Conservation (phyloP, 352 stramenopile genomes). For the Phytophthora cajani region DNA sequence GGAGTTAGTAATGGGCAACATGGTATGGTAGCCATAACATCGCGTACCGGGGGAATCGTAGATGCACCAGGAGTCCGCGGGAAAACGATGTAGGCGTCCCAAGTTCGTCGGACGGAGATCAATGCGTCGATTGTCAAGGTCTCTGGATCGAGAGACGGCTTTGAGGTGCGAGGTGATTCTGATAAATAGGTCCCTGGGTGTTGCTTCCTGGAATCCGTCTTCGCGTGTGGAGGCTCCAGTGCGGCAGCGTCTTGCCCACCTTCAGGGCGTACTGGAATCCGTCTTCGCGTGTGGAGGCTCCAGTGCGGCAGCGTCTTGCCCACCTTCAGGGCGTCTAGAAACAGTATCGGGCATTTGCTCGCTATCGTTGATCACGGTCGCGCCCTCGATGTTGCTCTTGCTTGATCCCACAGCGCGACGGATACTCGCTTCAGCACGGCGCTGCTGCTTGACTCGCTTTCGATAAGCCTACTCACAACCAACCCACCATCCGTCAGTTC, state of each 20-base stretch:
- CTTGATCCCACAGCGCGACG: conserved; percentile 15
- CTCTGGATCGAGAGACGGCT: conserved; percentile 27
- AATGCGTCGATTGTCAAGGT: conserved; percentile 40
- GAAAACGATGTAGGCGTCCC: conserved; percentile 43
- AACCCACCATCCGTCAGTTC: neutral
- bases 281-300: no score
- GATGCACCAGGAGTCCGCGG: conserved; percentile 37
- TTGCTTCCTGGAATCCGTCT: neutral
- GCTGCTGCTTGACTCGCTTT: conserved; percentile 31
- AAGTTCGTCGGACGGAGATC: conserved; percentile 43
- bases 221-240: no score
- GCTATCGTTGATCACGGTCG: neutral
- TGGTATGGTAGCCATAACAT: neutral
- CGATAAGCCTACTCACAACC: conserved; percentile 32
- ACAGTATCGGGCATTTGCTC: neutral
- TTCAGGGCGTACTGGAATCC: neutral
- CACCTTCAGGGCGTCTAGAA: neutral
- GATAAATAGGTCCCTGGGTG: conserved; percentile 5
- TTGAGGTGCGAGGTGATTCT: neutral
- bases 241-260: no score
- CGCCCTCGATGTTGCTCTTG: neutral
- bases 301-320: no score
- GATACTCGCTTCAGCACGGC: conserved; percentile 29
- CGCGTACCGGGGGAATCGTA: conserved; percentile 46
- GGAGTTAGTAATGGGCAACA: conserved; percentile 5